Evolutionary conservation across 257 asterid species (phyloP).

Genomic region (Primulina tabacum): DNA sequence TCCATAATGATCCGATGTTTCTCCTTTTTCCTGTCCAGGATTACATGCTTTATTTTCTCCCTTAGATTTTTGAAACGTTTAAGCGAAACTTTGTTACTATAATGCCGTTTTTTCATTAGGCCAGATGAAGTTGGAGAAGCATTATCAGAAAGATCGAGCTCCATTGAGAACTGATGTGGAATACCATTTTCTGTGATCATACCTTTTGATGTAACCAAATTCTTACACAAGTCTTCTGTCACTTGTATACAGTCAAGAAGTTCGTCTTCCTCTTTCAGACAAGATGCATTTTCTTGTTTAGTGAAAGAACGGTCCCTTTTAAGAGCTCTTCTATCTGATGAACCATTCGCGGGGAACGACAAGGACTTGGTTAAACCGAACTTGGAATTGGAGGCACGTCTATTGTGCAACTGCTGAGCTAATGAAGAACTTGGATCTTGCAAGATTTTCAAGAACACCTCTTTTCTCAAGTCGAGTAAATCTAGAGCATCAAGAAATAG

Average conservation of each 20-base stretch:
- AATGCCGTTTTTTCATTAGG: slow-evolving; percentile 29
- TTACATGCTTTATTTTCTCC: slow-evolving; percentile 55
- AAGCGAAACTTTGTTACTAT: slow-evolving; percentile 35
- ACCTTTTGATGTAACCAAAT: slow-evolving; percentile 18
- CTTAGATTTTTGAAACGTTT: slow-evolving; percentile 61
- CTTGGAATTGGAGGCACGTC: slow-evolving; percentile 33
- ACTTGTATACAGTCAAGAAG: background rate
- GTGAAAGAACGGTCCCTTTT: background rate
- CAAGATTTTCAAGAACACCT: slow-evolving; percentile 65
- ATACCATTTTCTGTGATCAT: slow-evolving; percentile 14
- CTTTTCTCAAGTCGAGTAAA: slow-evolving; percentile 66
- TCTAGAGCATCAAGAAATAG: slow-evolving; percentile 70
- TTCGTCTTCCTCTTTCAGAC: slow-evolving; percentile 19
- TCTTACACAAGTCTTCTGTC: slow-evolving; percentile 14
- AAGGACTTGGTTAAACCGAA: slow-evolving; percentile 50
- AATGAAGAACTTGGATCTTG: slow-evolving; percentile 60
- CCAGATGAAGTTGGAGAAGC: slow-evolving; percentile 24
- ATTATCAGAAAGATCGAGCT: slow-evolving; percentile 24
- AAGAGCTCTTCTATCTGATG: slow-evolving; percentile 19
- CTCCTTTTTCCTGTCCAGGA: slow-evolving; percentile 60
- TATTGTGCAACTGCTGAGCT: slow-evolving; percentile 46
- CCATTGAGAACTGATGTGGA: slow-evolving; percentile 6
- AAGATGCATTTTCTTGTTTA: slow-evolving; percentile 20
- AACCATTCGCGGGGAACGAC: slow-evolving; percentile 48
- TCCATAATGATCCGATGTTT: slow-evolving; percentile 71